Conservation (phyloP, 345 rosid genomes). For the Conringia planisiliqua region DNA sequence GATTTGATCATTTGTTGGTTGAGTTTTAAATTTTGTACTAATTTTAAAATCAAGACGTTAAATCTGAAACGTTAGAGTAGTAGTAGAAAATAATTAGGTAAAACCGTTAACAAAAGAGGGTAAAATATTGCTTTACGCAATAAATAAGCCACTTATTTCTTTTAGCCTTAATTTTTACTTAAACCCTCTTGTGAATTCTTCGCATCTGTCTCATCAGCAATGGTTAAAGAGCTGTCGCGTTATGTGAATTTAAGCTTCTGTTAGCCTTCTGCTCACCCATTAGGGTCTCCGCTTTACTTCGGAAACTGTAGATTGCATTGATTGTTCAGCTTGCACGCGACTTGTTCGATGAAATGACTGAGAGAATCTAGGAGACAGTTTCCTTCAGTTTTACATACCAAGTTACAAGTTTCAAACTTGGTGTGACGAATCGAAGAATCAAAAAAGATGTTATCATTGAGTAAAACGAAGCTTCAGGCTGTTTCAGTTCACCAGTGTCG, state of each 20-base stretch:
- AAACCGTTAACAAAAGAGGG: background rate
- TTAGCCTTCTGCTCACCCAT: background rate
- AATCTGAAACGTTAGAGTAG: too few relatives aligned
- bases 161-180: background rate
- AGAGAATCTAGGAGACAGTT: background rate
- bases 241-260: background rate
- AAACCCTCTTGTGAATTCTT: background rate
- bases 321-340: background rate
- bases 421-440: background rate
- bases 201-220: background rate
- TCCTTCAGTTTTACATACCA: background rate
- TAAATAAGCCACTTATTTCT: background rate
- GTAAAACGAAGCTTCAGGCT: slow-evolving; percentile 16
- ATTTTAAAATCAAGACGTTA: too few relatives aligned
- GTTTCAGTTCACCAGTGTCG: slow-evolving; percentile 11
- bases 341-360: slow-evolving; percentile 27
- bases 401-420: background rate
- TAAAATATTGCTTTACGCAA: background rate
- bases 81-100: background rate
- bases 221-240: background rate
- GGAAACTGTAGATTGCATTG: background rate
- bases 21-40: too few relatives aligned
- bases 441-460: slow-evolving; percentile 11
- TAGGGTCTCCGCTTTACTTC: background rate
- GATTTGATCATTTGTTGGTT: too few relatives aligned